Evolutionary conservation across 805 yeast species (phyloP), one percentile per base, ranked within the genome.

Genomic region (Zygosaccharomyces gambellarensis): DNA sequence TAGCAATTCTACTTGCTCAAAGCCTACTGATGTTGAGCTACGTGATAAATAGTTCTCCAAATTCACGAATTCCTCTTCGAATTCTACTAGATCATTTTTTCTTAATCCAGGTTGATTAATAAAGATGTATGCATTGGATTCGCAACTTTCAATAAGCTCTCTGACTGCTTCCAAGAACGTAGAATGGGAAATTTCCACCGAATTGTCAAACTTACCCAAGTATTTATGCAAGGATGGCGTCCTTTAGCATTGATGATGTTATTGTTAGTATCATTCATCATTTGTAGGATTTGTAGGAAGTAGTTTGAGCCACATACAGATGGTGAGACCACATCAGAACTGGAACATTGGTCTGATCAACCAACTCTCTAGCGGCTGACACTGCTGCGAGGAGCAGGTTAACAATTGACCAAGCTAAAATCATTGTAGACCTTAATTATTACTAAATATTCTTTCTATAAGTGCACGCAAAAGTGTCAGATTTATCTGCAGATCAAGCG

Each of bases 11-110:
- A 75, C 65, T 55, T 81, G 71, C 3, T 89, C 87, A 47, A 85
- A 69, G 1, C 81, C 77, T 3, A 82, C 70, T 7, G 82, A 69
- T 0, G 87, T 79, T 4, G 90, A 83, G n/a, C 87, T 71, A 61
- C 74, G 69, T 21, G 73, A 65, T 52, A 82, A 60, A 58, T 79
- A 77, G 38, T 76, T 72, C 50, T 83, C 71, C 4, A 84, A 53
- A 50, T 75, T 71, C 1, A 70, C 72, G 71, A 83, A 81, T 12
- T 64, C 58, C 11, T 61, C 58, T 10, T 65, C 70, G 52, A 72
- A 72, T 31, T 71, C 48, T 23, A 65, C 63, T 29, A 80, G 74
- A 59, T 82, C 85, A 21, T 71, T 65, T 36, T 73, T 63, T 5
- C 63, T 60, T 47, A 82, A 59, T 1, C 83, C 82, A 3, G 85